These are phyloP conservation scores for Phyllosticta ampelicida DNA, from an alignment of 2,329 filamentous ascomycete species.

Conservation along the genomic window DNA sequence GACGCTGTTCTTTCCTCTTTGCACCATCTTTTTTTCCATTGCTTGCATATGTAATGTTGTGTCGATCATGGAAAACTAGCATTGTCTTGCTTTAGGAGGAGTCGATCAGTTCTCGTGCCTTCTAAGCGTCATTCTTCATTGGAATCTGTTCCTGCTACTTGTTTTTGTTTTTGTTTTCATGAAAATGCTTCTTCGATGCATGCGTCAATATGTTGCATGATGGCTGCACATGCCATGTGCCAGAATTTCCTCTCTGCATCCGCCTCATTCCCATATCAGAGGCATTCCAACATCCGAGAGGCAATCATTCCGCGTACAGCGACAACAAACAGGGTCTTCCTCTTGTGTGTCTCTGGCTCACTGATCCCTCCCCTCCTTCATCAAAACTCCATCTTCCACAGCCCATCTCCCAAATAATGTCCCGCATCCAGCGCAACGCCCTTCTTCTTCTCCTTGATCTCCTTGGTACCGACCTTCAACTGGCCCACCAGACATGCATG, in stretches of 20 bases:
- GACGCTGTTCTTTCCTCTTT: no score
- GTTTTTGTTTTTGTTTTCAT: background rate
- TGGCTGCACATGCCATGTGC: no score
- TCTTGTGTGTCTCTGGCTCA: constrained; percentile 1
- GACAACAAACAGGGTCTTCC: background rate
- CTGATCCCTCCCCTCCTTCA: constrained; percentile 29
- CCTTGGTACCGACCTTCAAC: constrained; percentile 73
- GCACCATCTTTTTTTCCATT: no score
- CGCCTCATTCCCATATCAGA: no score
- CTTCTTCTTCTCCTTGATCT: constrained; percentile 91
- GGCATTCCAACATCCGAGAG: no score
- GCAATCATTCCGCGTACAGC: background rate
- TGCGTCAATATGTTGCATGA: no score
- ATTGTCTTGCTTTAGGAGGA: no score
- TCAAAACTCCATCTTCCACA: constrained; percentile 62
- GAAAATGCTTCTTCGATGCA: no score
- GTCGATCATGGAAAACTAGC: no score
- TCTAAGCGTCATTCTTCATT: background rate
- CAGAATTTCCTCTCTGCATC: background rate
- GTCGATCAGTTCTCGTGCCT: background rate
- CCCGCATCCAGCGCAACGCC: constrained; percentile 88
- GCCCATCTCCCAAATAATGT: constrained; percentile 86
- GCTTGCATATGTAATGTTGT: no score
- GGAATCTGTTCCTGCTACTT: background rate
- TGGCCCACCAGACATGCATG: constrained; percentile 82